These are phyloP conservation scores for Fusarium drepaniforme DNA, from an alignment of 2,329 filamentous ascomycete genomes.

Conservation along the genomic window DNA sequence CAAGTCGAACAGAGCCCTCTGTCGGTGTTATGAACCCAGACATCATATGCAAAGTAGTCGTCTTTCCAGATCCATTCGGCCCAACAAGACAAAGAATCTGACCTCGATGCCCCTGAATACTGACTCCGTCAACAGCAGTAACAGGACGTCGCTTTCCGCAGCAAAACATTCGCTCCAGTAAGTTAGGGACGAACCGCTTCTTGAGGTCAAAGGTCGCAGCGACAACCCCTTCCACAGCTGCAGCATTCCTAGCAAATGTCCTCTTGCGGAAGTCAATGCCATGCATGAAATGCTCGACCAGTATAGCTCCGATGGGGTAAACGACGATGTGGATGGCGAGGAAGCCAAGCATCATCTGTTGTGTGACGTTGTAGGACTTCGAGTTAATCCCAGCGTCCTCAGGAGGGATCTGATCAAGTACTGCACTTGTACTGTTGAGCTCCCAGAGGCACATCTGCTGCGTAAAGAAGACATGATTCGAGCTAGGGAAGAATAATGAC, in stretches of 20 bases:
- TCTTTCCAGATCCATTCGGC: slow-evolving; percentile 79
- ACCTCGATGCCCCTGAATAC: slow-evolving; percentile 68
- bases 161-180: slow-evolving; percentile 45
- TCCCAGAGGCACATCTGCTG: slow-evolving; percentile 42
- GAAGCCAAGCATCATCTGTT: slow-evolving; percentile 47
- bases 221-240: slow-evolving; percentile 14
- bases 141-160: slow-evolving; percentile 50
- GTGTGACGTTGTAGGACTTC: slow-evolving; percentile 38
- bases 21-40: slow-evolving; percentile 73
- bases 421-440: slow-evolving; percentile 11
- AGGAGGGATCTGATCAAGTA: slow-evolving; percentile 14
- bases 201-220: slow-evolving; percentile 42
- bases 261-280: slow-evolving; percentile 50
- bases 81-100: slow-evolving; percentile 76
- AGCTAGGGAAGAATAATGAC: slow-evolving; percentile 39
- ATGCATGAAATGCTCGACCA: slow-evolving; percentile 49
- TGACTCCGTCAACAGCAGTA: slow-evolving; percentile 71
- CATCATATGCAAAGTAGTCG: slow-evolving; percentile 76
- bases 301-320: slow-evolving; percentile 48
- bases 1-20: slow-evolving; percentile 69
- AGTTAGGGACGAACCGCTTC: slow-evolving; percentile 49
- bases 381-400: slow-evolving; percentile 24
- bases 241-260: slow-evolving; percentile 38
- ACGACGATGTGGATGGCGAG: slow-evolving; percentile 49
- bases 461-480: slow-evolving; percentile 40